Evolutionary conservation across 2,329 filamentous ascomycete species (phyloP).

Genomic region (Lojkania enalia): DNA sequence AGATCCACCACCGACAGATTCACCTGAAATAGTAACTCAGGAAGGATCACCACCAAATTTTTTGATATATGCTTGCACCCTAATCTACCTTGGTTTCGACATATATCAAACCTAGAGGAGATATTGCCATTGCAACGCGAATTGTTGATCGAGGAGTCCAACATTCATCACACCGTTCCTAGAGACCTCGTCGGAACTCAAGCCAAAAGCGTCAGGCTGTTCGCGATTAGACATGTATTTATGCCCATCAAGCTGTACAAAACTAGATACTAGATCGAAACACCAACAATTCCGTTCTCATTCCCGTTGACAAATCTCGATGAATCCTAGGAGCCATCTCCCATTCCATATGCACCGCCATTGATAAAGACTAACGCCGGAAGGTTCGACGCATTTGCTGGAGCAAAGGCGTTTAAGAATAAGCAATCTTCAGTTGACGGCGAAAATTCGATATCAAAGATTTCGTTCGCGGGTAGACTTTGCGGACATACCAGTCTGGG

Average conservation of each 20-base stretch:
- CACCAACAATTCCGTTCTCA: constrained; percentile 53
- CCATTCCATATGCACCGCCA: constrained; percentile 44
- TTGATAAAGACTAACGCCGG: constrained; percentile 42
- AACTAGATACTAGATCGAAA: constrained; percentile 55
- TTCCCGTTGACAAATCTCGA: constrained; percentile 52
- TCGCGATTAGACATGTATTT: constrained; percentile 1
- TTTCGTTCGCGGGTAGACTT: constrained; percentile 5
- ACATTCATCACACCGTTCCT: constrained; percentile 45
- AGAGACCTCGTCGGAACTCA: constrained; percentile 44
- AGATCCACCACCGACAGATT: constrained; percentile 45
- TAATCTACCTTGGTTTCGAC: neutral
- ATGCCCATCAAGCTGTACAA: neutral
- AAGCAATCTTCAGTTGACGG: constrained; percentile 40
- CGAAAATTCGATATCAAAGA: constrained; percentile 4
- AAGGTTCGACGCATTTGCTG: constrained; percentile 24
- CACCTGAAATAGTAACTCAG: constrained; percentile 41
- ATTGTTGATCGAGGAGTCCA: constrained; percentile 52
- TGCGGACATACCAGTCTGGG: constrained; percentile 24
- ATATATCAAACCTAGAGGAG: neutral
- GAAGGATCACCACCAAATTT: constrained; percentile 29
- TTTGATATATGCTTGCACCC: constrained; percentile 53
- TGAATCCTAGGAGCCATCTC: constrained; percentile 45
- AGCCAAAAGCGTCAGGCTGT: constrained; percentile 52
- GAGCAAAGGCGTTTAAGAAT: constrained; percentile 44
- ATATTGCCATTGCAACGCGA: constrained; percentile 52